Base-by-base conservation (phyloP, 306 rosid species). In the Vachellia pachyceras region DNA sequence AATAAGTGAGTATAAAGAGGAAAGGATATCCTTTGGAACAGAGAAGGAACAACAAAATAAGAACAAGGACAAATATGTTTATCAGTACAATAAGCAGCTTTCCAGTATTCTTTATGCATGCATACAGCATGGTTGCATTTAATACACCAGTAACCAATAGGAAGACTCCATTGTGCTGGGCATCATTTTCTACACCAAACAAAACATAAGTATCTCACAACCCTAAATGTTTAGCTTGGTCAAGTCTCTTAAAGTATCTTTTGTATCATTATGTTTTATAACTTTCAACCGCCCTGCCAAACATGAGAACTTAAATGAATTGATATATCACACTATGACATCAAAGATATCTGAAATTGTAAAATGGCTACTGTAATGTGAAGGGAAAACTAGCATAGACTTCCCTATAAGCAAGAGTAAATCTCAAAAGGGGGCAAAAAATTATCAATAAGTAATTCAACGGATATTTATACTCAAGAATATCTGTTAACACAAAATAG, bases 391-490 rank as follows among this genome's bases (percentile, higher is more conserved):
- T 33, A 42, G 69, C 29, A 71, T 10, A 35, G 73, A 63, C 35
- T 29, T 22, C 36, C 23, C 8, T 44, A 40, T 3, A 42, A 83
- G 71, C 50, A 44, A 78, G 33, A 60, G 57, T 69, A 72, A 79
- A 67, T 66, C 72, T 55, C 76, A 52, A 65, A 49, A 47, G 37
- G 25, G 57, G 33, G 18, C 22, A 76, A 82, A 17, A 75, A 69
- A 75, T 74, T 49, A 49, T 58, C 78, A 69, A 65, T 1, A 54
- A 55, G 79, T 25, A 33, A 73, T 60, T 42, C 11, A 17, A 76
- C 23, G 65, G 60, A 78, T 44, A 23, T 42, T 80, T 55, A 52
- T 35, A 57, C 75, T 11, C 60, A 81, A 68, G 73, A 75, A 72
- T 50, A 84, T 52, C 52, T 39, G 50, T 18, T 5, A 44, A 25